Base-by-base conservation (phyloP, 257 asterid genomes). In the Nicotiana benthamiana region DNA sequence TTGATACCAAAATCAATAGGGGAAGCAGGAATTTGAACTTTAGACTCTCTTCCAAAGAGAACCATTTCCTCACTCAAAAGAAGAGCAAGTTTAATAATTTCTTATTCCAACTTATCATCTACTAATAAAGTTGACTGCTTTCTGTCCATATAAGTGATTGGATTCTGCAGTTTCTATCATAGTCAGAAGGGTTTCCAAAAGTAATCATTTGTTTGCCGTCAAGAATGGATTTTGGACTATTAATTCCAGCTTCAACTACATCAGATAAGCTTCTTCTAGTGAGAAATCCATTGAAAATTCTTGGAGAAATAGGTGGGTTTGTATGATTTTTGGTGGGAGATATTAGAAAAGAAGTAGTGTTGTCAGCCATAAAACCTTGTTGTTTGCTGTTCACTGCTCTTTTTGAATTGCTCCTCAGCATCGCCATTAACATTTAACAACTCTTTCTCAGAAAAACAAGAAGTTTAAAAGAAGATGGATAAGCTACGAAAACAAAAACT, bases 1-100 rank as follows among this genome's bases (percentile, higher is more conserved):
- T 95, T 92, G 85, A 89, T 94, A 28, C 97, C 99, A n/a, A 91
- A 96, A 86, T 94, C 99, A 12, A 89, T 91, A 1, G 97, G 96
- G 48, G 97, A 94, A 28, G 89, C 62, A 27, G 82, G 91, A 65
- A 87, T 92, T 22, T 88, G 93, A 7, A 88, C 89, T 70, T 88
- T 89, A 9, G 90, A 91, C 86, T 89, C 90, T 75, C 94, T 88
- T 61, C 94, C 94, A 81, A 88, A 68, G 75, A 92, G 36, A 40
- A 84, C 88, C 87, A 86, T 83, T 3, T 87, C 91, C 1, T 78
- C 86, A 52, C 43, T 79, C 30, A 28, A 28, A 59, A 89, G 83
- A 22, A 90, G 59, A 20, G 92, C 97, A 10, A 92, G 89, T 17
- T 94, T 92, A 62, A 87, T 87, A 13, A 90, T 92, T 56, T 83